These are phyloP conservation scores for Skeletonema potamos DNA, from an alignment of 108 stramenopile genomes.

Conservation along the genomic window DNA sequence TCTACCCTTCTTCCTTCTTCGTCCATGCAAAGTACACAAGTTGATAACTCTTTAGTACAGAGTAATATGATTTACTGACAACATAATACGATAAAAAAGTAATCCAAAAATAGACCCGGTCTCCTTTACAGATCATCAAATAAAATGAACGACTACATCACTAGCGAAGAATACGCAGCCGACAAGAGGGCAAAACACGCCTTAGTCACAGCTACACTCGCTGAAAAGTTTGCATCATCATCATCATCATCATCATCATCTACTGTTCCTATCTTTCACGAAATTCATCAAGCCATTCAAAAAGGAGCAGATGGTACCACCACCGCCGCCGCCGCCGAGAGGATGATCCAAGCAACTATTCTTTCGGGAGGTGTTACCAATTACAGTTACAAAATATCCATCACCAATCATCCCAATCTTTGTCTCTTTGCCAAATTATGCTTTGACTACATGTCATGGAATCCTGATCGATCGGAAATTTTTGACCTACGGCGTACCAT, in stretches of 20 bases:
- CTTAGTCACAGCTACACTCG: background rate
- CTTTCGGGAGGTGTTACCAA: conserved; percentile 34
- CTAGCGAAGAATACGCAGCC: background rate
- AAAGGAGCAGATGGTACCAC: too few relatives aligned
- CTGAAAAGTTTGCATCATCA: background rate
- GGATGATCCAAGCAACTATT: conserved; percentile 13
- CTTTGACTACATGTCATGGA: conserved; percentile 41
- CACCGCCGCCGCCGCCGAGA: too few relatives aligned
- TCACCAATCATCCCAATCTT: conserved; percentile 22
- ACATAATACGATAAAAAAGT: too few relatives aligned
- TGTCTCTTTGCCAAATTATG: conserved; percentile 32
- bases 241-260: background rate
- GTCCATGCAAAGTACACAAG: too few relatives aligned
- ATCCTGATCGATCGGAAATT: conserved; percentile 17
- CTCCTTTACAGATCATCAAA: too few relatives aligned
- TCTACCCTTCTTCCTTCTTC: too few relatives aligned
- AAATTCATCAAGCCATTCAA: conserved; percentile 2
- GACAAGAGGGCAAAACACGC: background rate
- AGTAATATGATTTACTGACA: too few relatives aligned
- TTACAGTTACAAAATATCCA: conserved; percentile 28
- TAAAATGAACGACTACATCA: background rate
- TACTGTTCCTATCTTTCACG: conserved; percentile 1
- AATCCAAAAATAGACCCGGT: too few relatives aligned
- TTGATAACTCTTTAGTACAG: too few relatives aligned
- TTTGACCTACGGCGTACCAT: conserved; percentile 27